These are phyloP conservation scores for Backusella tuberculispora DNA, from an alignment of 192 early-diverging fungal species.

Conservation along the genomic window DNA sequence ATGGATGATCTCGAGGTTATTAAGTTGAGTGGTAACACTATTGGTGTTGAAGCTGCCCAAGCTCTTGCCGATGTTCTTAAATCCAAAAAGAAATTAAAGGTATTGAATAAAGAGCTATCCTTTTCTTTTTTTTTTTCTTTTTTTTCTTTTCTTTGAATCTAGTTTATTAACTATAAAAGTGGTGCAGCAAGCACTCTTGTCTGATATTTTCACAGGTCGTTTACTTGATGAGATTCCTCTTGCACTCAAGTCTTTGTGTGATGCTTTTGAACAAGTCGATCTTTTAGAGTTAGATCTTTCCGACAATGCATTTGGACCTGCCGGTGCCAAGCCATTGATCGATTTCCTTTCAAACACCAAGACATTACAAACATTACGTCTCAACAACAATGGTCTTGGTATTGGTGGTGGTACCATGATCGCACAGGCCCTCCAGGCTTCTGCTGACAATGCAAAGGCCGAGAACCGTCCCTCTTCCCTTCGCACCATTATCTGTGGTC, in stretches of 20 bases:
- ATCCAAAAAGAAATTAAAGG: slow-evolving; percentile 72
- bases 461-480: slow-evolving; percentile 70
- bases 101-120: slow-evolving; percentile 33
- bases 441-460: slow-evolving; percentile 69
- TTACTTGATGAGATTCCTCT: slow-evolving; percentile 88
- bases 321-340: slow-evolving; percentile 87
- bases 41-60: slow-evolving; percentile 88
- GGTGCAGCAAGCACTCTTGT: slow-evolving; percentile 74
- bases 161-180: not conserved
- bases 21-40: slow-evolving; percentile 86
- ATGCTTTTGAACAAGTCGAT: slow-evolving; percentile 80
- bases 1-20: slow-evolving; percentile 71
- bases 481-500: slow-evolving; percentile 84
- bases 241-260: slow-evolving; percentile 80
- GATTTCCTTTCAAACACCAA: slow-evolving; percentile 83
- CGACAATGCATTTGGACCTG: slow-evolving; percentile 98
- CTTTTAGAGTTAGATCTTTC: slow-evolving; percentile 85
- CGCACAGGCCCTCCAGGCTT: slow-evolving; percentile 78
- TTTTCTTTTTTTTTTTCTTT: not conserved
- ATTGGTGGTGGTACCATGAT: slow-evolving; percentile 87
- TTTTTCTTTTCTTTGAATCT: not conserved
- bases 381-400: slow-evolving; percentile 98
- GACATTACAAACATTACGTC: slow-evolving; percentile 78
- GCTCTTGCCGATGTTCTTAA: slow-evolving; percentile 76
- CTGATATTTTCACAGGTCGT: slow-evolving; percentile 95